These are phyloP conservation scores for Beta corolliflora DNA, from an alignment of 179 eudicot species.

Conservation along the genomic window DNA sequence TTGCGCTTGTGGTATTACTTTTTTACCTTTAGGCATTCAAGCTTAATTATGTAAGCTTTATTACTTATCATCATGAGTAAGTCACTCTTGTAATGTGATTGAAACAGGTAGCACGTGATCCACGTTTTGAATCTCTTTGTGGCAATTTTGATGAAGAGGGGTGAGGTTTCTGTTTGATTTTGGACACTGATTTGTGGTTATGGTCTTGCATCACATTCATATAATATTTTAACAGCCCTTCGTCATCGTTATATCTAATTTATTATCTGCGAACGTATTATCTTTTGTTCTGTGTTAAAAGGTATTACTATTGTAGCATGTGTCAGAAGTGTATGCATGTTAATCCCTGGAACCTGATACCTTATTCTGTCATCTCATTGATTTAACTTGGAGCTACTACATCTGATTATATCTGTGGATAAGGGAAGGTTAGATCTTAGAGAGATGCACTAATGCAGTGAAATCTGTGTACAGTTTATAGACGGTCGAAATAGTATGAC, in stretches of 20 bases:
- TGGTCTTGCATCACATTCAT: neutral
- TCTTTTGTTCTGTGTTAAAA: neutral
- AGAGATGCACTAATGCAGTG: neutral
- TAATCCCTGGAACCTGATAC: neutral
- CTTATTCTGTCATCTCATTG: neutral
- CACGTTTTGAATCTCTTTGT: constrained; percentile 88
- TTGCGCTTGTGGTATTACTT: neutral
- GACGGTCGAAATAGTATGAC: neutral
- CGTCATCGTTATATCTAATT: neutral
- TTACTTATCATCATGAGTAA: neutral
- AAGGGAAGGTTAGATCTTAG: neutral
- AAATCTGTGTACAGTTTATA: neutral
- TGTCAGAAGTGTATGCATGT: neutral
- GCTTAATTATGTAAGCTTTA: neutral
- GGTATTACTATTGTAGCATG: neutral
- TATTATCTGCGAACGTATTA: neutral
- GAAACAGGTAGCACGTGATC: constrained; percentile 75
- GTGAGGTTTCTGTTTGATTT: constrained; percentile 35
- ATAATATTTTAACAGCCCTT: neutral
- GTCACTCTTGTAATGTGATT: constrained; percentile 12
- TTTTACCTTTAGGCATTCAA: neutral
- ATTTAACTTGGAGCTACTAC: neutral
- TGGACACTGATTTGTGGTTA: neutral
- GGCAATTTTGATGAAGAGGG: constrained; percentile 73
- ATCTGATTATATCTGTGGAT: neutral